Base-by-base conservation (phyloP, 1,284 basidiomycete genomes). In the Puccinia sorghi region DNA sequence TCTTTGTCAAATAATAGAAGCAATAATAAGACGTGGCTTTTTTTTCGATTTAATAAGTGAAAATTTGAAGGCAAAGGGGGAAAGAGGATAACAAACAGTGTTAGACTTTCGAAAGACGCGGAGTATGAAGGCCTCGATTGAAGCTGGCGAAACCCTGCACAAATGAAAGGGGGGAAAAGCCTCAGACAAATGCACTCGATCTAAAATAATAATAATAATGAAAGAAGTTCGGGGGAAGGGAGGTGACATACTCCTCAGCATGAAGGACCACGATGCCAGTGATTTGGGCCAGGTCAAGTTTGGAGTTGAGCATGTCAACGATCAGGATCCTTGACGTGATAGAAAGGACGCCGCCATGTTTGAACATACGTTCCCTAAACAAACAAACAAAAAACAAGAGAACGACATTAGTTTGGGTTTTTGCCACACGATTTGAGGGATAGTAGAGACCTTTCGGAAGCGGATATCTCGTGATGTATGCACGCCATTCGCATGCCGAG, bases 241-340 rank as follows among this genome's bases (percentile, higher is more conserved):
- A 72, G 2, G 12, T 17, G 15, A 84, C 87, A 22, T 82, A 94
- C 93, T 88, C 90, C 84, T 99, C 96, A 0, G 94, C 94, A 82
- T 97, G 94, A 52, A 98, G 84, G n/a, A 99, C 88, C 3, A 98
- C 87, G n/a, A 99, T 88, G 0, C 96, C 96, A 0, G 94, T 93
- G 69, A 99, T 91, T 64, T 93, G 87, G 25, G 92, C 88, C 0
- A 89, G 91, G 0, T 94, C 94, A 15, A 98, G 89, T 81, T 92
- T 91, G 8, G 89, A 89, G 81, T 82, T 93, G 87, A 99, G 86
- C 90, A 99, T 92, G 84, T 99, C 97, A 72, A 96, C 94, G 61
- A 96, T 92, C 37, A 99, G 87, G 81, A 99, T 98, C 37, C 93
- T 90, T 43, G 93, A 94, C 0, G 96, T 99, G 52, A 98, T 91